Base-by-base conservation (phyloP, 2,329 filamentous ascomycete species). In the Pleomassaria siparia region DNA sequence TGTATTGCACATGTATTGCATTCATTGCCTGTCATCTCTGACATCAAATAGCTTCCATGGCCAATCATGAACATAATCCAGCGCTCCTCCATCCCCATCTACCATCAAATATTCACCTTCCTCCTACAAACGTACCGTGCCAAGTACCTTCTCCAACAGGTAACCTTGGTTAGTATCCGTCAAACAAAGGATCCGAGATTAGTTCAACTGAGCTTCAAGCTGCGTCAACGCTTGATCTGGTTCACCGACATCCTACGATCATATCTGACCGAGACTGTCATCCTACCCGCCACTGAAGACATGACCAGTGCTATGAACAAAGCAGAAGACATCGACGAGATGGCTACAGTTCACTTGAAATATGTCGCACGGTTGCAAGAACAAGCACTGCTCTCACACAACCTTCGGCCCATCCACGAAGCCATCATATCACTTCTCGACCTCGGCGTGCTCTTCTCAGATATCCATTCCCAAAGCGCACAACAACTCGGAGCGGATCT, bases 61-160 rank as follows among this genome's bases (percentile, higher is more conserved):
- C 76, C 81, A 1, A 67, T 85, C 5, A 79, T 79, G 16, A 92
- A 96, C 61, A 82, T 96, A 22, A 76, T 96, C 36, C 84, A 84
- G 1, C 80, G 83, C 37, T 75, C 80, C 2, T 83, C 83, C 6
- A 77, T 90, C 18, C 64, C 71, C 0, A 76, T 80, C 2, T 95
- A 96, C 62, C 87, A 89, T 59, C 74, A 80, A 20, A 74, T 92
- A 3, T 90, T 89, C 56, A 86, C 83, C 0, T 80, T 96, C 8
- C 77, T 95, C 1, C 77, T 95, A 24, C 91, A 96, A 65, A 75
- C 89, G 21, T 85, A 86, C 43, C 81, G 90, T 39, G 86, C 88
- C 3, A 81, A 82, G 43, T 80, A 85, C 52, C 72, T 86, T 1
- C 76, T 96, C 2, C 82, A 85, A 79, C 78, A 50, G 64, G 72